Evolutionary conservation across 345 rosid species (phyloP).

Genomic region (Citrus cavaleriei): DNA sequence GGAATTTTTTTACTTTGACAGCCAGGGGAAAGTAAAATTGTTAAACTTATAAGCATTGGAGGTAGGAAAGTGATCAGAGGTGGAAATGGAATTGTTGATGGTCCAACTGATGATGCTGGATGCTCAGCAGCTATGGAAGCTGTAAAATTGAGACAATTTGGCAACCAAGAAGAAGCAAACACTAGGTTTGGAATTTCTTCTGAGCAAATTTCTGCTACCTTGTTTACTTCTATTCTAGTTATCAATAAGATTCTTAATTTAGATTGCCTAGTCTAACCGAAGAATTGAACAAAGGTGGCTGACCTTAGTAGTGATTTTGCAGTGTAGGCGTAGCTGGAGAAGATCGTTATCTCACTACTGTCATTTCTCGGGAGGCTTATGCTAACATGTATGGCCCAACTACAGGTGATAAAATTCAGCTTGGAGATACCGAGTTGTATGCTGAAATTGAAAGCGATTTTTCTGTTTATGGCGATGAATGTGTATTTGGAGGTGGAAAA

Average conservation of each 20-base stretch:
- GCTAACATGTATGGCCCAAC: constrained; percentile 95
- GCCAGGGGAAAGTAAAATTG: constrained; percentile 91
- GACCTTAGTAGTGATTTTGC: constrained; percentile 32
- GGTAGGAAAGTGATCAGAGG: constrained; percentile 78
- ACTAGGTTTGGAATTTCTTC: constrained; percentile 53
- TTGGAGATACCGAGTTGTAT: constrained; percentile 84
- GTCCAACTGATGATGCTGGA: constrained; percentile 43
- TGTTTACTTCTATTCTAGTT: constrained; percentile 3
- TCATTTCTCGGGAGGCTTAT: constrained; percentile 62
- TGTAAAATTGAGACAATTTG: constrained; percentile 37
- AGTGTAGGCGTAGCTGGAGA: constrained; percentile 71
- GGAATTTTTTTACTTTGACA: constrained; percentile 35
- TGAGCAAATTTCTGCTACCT: constrained; percentile 15
- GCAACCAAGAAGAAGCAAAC: constrained; percentile 53
- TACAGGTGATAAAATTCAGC: constrained; percentile 78
- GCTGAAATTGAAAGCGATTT: constrained; percentile 84
- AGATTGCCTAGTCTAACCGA: neutral
- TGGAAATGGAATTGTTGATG: constrained; percentile 76
- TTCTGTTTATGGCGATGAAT: constrained; percentile 90
- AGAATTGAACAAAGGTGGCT: constrained; percentile 6
- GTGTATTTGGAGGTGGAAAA: constrained; percentile 98
- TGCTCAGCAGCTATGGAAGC: constrained; percentile 42
- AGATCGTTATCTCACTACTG: constrained; percentile 46
- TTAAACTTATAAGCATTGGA: constrained; percentile 77
- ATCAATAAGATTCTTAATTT: constrained; percentile 6